Evolutionary conservation across 805 yeast species (phyloP), one percentile per base, ranked within the genome.

Genomic region (Pichia membranifaciens): DNA sequence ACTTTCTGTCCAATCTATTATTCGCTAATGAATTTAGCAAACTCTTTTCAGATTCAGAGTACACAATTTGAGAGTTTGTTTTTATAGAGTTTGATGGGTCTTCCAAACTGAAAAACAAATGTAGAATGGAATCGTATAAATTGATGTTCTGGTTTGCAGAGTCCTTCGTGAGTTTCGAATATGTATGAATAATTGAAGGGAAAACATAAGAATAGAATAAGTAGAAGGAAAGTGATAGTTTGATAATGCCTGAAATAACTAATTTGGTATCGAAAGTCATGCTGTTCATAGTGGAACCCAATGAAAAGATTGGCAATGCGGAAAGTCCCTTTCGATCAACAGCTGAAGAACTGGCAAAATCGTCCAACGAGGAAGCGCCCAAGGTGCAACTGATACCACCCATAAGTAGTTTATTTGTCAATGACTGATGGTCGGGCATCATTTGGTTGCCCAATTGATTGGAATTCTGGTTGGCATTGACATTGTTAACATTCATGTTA

Each of bases 341-440:
- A 20, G 57, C 68, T 41, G 71, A 67, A 10, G 48, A 36, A 21
- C 45, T 43, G 16, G 58, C 67, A 42, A 72, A 67, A 40, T 79
- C 83, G 45, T 76, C 78, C 46, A 76, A 68, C 41, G 79, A 67
- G 1, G 84, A 75, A 3, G 83, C 73, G 23, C 87, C 87, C 66
- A 80, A 72, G 56, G 82, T 71, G 44, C 81, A 71, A 21, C 84
- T 82, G 69, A 81, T 69, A 18, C 86, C 83, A 15, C 87, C 87
- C 51, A 82, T 58, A 38, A 82, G 59, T 23, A 77, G 57, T 59
- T 79, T 81, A 51, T 73, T 75, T 10, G 72, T 57, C n/a, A 67
- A 53, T 16, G 61, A 56, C 23, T 47, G 47, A 37, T 53, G 50
- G 13, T 52, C 55, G 13, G 46, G 45, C 3, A 45, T 36, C 5